phyloP scores from a whole-genome alignment of 345 rosid genomes.

The Ceriops tagal region DNA sequence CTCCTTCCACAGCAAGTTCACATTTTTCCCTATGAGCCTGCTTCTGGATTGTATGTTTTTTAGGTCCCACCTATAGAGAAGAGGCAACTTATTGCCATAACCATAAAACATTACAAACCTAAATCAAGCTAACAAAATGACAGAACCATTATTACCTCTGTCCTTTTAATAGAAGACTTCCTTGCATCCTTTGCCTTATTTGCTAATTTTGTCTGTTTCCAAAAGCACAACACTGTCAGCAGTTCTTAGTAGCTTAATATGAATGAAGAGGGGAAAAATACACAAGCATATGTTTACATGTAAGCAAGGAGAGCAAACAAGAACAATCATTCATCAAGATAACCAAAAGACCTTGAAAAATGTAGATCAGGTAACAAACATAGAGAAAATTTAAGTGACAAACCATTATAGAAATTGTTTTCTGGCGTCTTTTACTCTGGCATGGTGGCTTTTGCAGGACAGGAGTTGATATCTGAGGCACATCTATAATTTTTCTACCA shows the following conservation, averaged over 20 bases:
- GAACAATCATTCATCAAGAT: slow-evolving; percentile 8
- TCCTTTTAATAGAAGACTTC: slow-evolving; percentile 44
- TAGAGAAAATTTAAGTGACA: slow-evolving; percentile 17
- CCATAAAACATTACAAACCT: slow-evolving; percentile 2
- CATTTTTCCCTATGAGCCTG: slow-evolving; percentile 51
- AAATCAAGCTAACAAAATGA: slow-evolving; percentile 15
- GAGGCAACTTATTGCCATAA: slow-evolving; percentile 16
- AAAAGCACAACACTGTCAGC: slow-evolving; percentile 26
- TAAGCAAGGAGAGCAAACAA: slow-evolving; percentile 3
- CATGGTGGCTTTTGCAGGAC: slow-evolving; percentile 28
- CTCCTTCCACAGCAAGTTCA: slow-evolving; percentile 56
- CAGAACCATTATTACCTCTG: slow-evolving; percentile 44
- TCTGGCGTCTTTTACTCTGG: slow-evolving; percentile 44
- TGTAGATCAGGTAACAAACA: slow-evolving; percentile 26
- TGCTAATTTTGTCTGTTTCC: slow-evolving; percentile 58
- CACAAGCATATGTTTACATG: not conserved
- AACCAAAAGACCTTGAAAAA: not conserved
- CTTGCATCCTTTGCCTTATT: slow-evolving; percentile 46
- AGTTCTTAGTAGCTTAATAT: too few relatives aligned
- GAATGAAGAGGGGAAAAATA: slow-evolving; percentile 9
- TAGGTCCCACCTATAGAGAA: slow-evolving; percentile 46
- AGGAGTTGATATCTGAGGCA: slow-evolving; percentile 22
- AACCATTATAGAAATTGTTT: slow-evolving; percentile 50
- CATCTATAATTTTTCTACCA: slow-evolving; percentile 20
- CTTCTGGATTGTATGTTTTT: slow-evolving; percentile 31